These are phyloP conservation scores for Stagonosporopsis chrysanthemi DNA, from an alignment of 2,329 filamentous ascomycete species.

Conservation along the genomic window DNA sequence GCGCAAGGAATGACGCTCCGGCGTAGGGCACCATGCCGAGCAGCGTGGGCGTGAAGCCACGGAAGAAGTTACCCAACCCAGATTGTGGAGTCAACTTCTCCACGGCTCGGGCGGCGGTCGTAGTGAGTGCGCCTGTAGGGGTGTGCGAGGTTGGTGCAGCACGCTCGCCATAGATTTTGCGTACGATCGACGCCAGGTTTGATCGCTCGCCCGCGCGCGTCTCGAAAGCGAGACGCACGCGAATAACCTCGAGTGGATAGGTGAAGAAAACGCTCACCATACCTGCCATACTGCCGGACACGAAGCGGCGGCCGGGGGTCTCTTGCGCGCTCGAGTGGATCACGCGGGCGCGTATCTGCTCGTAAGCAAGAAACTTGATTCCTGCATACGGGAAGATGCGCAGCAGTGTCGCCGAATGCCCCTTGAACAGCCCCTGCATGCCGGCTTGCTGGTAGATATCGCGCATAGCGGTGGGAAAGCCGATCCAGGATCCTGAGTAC, in stretches of 20 bases:
- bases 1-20: slow-evolving; percentile 92
- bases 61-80: slow-evolving; percentile 90
- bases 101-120: slow-evolving; percentile 54
- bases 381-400: slow-evolving; percentile 97
- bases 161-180: slow-evolving; percentile 84
- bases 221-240: slow-evolving; percentile 93
- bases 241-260: slow-evolving; percentile 91
- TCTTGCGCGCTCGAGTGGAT: slow-evolving; percentile 78
- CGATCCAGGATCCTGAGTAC: slow-evolving; percentile 88
- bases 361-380: slow-evolving; percentile 97
- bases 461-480: slow-evolving; percentile 80
- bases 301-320: slow-evolving; percentile 77
- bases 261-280: slow-evolving; percentile 95
- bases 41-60: slow-evolving; percentile 88
- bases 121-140: slow-evolving; percentile 51
- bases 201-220: slow-evolving; percentile 77
- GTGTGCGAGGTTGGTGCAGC: slow-evolving; percentile 44
- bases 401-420: slow-evolving; percentile 91
- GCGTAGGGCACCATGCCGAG: slow-evolving; percentile 97
- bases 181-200: slow-evolving; percentile 77
- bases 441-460: slow-evolving; percentile 84
- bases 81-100: slow-evolving; percentile 65
- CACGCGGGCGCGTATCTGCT: slow-evolving; percentile 84
- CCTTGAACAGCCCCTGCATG: slow-evolving; percentile 79
- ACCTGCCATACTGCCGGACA: slow-evolving; percentile 78